These are phyloP conservation scores for Aureobasidium pullulans DNA, from an alignment of 2,329 filamentous ascomycete species.

Conservation along the genomic window DNA sequence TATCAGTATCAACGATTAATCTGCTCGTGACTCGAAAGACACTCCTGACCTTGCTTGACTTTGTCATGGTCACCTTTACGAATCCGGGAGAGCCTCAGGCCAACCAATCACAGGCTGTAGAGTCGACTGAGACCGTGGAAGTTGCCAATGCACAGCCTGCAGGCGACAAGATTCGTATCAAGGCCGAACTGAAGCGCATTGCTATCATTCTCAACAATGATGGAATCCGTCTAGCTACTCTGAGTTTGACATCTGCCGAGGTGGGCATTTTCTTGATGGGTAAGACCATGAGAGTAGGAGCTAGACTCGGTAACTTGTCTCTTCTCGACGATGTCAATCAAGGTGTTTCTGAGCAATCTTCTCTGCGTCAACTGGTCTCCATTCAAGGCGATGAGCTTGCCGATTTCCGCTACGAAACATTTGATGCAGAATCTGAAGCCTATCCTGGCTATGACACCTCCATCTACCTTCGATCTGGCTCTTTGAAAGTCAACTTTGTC, in stretches of 20 bases:
- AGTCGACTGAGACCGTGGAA: slow-evolving; percentile 26
- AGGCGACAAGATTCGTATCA: slow-evolving; percentile 79
- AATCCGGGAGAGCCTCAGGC: slow-evolving; percentile 32
- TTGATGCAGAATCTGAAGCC: slow-evolving; percentile 63
- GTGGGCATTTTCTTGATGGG: slow-evolving; percentile 82
- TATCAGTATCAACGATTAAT: slow-evolving; percentile 91
- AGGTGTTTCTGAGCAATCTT: slow-evolving; percentile 73
- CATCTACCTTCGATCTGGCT: slow-evolving; percentile 82
- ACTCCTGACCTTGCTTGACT: slow-evolving; percentile 84
- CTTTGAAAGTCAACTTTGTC: slow-evolving; percentile 92
- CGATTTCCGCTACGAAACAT: slow-evolving; percentile 96
- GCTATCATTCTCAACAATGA: slow-evolving; percentile 95
- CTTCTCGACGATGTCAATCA: slow-evolving; percentile 91
- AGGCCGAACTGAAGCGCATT: slow-evolving; percentile 88
- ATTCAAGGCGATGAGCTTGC: slow-evolving; percentile 94
- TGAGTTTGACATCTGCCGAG: slow-evolving; percentile 87
- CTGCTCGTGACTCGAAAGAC: slow-evolving; percentile 90
- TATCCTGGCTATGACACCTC: slow-evolving; percentile 96
- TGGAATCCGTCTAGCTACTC: slow-evolving; percentile 83
- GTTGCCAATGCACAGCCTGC: slow-evolving; percentile 28
- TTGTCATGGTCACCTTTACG: slow-evolving; percentile 87
- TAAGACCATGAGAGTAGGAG: slow-evolving; percentile 79
- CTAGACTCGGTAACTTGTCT: slow-evolving; percentile 77
- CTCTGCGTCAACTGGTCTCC: slow-evolving; percentile 77
- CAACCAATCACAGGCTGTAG: slow-evolving; percentile 25